Percentiles rank a stretch among this genome's conserved stretches.
These are phyloP conservation scores for Haplosporangium gracile DNA, from an alignment of 192 early-diverging fungal genomes.

Conservation along the genomic window DNA sequence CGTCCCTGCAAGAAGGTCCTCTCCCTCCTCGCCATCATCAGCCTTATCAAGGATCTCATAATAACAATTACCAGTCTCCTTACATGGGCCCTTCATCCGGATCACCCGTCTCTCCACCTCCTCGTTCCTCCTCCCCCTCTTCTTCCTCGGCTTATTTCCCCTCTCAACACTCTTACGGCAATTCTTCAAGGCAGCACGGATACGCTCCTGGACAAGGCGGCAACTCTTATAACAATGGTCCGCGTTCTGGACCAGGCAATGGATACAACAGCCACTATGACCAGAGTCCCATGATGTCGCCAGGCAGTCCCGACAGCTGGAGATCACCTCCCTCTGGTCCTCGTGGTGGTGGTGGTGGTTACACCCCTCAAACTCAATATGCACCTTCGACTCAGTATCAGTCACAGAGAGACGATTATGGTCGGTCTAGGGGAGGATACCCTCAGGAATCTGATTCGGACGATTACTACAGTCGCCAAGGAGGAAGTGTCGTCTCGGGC, in stretches of 20 bases:
- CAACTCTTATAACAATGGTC: background rate
- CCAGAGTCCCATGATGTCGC: constrained; percentile 54
- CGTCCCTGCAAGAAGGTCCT: constrained; percentile 30
- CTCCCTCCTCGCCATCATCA: constrained; percentile 3
- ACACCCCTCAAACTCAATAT: constrained; percentile 23
- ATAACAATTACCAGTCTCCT: constrained; percentile 28
- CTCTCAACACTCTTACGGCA: constrained; percentile 15
- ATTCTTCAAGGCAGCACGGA: constrained; percentile 16
- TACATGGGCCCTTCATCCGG: constrained; percentile 33
- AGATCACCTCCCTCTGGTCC: constrained; percentile 44
- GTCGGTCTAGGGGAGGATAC: constrained; percentile 14
- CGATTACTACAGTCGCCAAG: constrained; percentile 42
- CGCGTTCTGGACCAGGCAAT: constrained; percentile 12
- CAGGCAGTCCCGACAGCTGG: constrained; percentile 43
- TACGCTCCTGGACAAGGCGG: background rate
- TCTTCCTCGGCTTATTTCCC: constrained; percentile 32
- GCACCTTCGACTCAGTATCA: constrained; percentile 23
- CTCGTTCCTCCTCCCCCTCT: constrained; percentile 25
- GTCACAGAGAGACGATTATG: constrained; percentile 7
- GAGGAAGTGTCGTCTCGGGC: background rate
- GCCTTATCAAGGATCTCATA: constrained; percentile 7
- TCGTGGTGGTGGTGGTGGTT: constrained; percentile 15
- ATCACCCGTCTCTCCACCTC: constrained; percentile 33
- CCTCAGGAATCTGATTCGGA: constrained; percentile 45
- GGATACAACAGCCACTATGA: constrained; percentile 34